Evolutionary conservation across 2,329 filamentous ascomycete species (phyloP), one percentile per base, ranked within the genome.

Genomic region (Arthrobotrys entomopaga): DNA sequence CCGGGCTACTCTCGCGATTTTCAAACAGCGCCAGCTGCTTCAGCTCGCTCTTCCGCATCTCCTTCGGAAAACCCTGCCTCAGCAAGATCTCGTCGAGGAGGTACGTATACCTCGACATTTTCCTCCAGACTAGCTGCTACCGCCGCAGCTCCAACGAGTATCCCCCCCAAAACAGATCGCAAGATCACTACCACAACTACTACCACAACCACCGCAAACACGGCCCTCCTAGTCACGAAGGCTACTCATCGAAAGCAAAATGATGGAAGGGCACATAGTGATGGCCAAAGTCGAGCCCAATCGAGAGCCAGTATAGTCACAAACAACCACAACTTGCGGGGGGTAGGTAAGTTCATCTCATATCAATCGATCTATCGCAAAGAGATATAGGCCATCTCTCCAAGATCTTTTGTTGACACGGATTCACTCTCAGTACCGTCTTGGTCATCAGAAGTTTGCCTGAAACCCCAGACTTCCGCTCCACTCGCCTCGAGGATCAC

Each of bases 401-500:
- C 24, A 26, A 26, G 3, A 26, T 26, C 24, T 7, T 26, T 26
- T 26, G 24, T 26, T 26, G 24, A 26, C 24, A 26, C 24, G 7
- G 24, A 26, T 26, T 26, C 7, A 3, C 7, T 3, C 7, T 26
- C 24, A 26, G 24, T 26, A 26, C 24, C 24, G 24, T 26, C 91
- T 15, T 74, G 56, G 70, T 61, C 70, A 3, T 63, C 61, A 10
- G 70, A 74, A 40, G 57, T 74, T 19, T 61, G 48, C 38, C 29
- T 74, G n/a, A 66, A 59, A 8, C 49, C 43, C 54, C 86, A 88
- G 73, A 88, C 88, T 7, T 86, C 86, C 22, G 88, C 88, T 19
- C 94, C 94, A 1, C 83, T 96, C 54, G 91, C 92, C 1, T 89
- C 84, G 67, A 85, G 88, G 77, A 84, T 90, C 70, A 89, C 87